Conservation (phyloP, 2,329 filamentous ascomycete genomes). For the Clonostachys solani region DNA sequence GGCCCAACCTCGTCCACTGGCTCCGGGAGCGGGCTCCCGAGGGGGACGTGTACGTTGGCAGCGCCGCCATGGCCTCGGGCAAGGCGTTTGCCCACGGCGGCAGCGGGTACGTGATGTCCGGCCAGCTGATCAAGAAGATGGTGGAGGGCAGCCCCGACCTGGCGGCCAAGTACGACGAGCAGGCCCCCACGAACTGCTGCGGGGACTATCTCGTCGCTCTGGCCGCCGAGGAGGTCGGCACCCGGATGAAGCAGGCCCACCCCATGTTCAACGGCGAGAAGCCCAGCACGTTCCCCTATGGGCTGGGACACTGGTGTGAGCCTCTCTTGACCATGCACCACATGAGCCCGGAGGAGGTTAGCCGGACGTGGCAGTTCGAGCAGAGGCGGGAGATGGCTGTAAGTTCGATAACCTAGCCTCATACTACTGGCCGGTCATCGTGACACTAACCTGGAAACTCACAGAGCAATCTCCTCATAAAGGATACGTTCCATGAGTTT, state of each 20-base stretch:
- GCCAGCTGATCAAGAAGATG: conserved; percentile 43
- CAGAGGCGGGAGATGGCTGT: conserved; percentile 29
- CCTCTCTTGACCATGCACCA: conserved; percentile 55
- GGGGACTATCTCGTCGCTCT: conserved; percentile 48
- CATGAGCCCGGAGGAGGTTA: conserved; percentile 47
- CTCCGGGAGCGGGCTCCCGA: conserved; percentile 33
- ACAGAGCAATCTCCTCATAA: conserved; percentile 38
- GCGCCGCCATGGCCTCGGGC: conserved; percentile 37
- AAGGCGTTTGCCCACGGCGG: conserved; percentile 52
- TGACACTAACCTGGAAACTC: conserved; percentile 8
- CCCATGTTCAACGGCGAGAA: conserved; percentile 55
- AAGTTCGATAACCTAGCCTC: too few relatives aligned
- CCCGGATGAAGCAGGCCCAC: conserved; percentile 35
- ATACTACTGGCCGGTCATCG: not conserved
- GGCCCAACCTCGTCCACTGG: conserved; percentile 47
- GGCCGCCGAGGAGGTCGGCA: conserved; percentile 37
- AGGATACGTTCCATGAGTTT: conserved; percentile 44
- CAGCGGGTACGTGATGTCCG: conserved; percentile 51
- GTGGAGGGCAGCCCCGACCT: conserved; percentile 35
- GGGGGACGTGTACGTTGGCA: conserved; percentile 45
- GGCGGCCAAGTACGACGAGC: conserved; percentile 39
- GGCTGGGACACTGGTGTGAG: conserved; percentile 48
- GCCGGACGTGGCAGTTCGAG: conserved; percentile 48
- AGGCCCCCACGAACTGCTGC: conserved; percentile 39
- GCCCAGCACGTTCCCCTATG: conserved; percentile 43